Evolutionary conservation across 495 filamentous ascomycete species (phyloP).

Genomic region (Podospora australis): DNA sequence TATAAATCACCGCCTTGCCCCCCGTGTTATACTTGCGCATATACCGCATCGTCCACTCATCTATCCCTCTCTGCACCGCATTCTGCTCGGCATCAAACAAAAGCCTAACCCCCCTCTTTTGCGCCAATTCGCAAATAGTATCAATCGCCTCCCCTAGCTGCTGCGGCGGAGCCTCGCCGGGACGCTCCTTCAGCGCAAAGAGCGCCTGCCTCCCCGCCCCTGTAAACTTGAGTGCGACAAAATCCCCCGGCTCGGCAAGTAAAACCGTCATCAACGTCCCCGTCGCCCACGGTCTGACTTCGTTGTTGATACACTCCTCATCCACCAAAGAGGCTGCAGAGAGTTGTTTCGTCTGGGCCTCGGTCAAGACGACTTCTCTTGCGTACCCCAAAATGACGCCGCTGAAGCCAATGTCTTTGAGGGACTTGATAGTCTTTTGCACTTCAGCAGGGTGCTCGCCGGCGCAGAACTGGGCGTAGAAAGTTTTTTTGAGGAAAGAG

Average conservation of each 20-base stretch:
- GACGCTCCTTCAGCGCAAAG: constrained; percentile 52
- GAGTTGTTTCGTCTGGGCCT: constrained; percentile 39
- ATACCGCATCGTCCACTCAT: constrained; percentile 74
- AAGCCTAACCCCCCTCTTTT: constrained; percentile 62
- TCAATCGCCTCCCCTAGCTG: constrained; percentile 63
- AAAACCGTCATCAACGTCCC: constrained; percentile 72
- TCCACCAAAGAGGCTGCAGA: constrained; percentile 24
- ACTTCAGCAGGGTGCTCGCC: constrained; percentile 63
- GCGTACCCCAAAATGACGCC: constrained; percentile 78
- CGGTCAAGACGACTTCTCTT: constrained; percentile 60
- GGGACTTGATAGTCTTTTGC: constrained; percentile 45
- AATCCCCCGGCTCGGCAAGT: constrained; percentile 69
- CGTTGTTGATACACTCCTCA: constrained; percentile 44
- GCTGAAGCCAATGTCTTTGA: constrained; percentile 61
- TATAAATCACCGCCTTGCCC: constrained; percentile 51
- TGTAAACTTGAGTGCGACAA: constrained; percentile 86
- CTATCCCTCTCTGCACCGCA: constrained; percentile 72
- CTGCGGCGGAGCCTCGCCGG: constrained; percentile 50
- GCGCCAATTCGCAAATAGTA: constrained; percentile 69
- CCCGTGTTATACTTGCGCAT: constrained; percentile 68
- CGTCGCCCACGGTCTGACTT: constrained; percentile 65
- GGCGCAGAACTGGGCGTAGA: constrained; percentile 82
- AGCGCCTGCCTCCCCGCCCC: constrained; percentile 81
- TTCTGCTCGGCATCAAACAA: constrained; percentile 88
- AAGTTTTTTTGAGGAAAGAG: constrained; percentile 62